These are phyloP conservation scores for Magnaporthiopsis incrustans DNA, from an alignment of 2,329 filamentous ascomycete genomes.

Conservation along the genomic window DNA sequence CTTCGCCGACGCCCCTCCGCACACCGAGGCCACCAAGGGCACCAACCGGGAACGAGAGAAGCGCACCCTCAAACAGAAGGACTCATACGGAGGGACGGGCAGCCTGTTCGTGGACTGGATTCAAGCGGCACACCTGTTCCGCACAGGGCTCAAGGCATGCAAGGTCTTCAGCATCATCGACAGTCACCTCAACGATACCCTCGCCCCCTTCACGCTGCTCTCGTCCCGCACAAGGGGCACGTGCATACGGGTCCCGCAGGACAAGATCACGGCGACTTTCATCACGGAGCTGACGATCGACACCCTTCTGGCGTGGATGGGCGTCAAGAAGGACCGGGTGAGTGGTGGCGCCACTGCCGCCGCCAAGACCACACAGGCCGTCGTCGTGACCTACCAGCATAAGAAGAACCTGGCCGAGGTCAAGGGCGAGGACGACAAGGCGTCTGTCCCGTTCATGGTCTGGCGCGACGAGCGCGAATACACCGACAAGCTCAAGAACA, in stretches of 20 bases:
- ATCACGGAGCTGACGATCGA: constrained; percentile 34
- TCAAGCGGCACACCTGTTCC: constrained; percentile 25
- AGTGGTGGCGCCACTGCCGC: not conserved
- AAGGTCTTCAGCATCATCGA: constrained; percentile 36
- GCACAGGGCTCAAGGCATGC: constrained; percentile 27
- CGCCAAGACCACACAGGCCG: constrained; percentile 10
- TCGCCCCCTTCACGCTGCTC: constrained; percentile 32
- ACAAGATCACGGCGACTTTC: constrained; percentile 12
- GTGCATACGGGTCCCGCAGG: constrained; percentile 24
- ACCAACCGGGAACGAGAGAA: constrained; percentile 23
- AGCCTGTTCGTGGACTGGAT: constrained; percentile 36
- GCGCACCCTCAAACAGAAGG: constrained; percentile 11
- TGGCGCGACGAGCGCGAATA: not conserved
- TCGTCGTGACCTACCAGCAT: constrained; percentile 12
- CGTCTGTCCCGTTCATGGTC: constrained; percentile 10
- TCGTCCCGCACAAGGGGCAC: constrained; percentile 32
- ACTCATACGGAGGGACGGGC: constrained; percentile 24
- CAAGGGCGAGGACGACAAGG: constrained; percentile 11
- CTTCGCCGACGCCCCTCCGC: constrained; percentile 30
- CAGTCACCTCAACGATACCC: constrained; percentile 12
- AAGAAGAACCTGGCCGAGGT: constrained; percentile 12
- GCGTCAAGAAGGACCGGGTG: constrained; percentile 19
- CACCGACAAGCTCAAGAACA: constrained; percentile 8
- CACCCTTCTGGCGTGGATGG: constrained; percentile 37
- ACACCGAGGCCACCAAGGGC: constrained; percentile 13